phyloP scores from a whole-genome alignment of 2,329 filamentous ascomycete species.

The Trichoderma gracile region DNA sequence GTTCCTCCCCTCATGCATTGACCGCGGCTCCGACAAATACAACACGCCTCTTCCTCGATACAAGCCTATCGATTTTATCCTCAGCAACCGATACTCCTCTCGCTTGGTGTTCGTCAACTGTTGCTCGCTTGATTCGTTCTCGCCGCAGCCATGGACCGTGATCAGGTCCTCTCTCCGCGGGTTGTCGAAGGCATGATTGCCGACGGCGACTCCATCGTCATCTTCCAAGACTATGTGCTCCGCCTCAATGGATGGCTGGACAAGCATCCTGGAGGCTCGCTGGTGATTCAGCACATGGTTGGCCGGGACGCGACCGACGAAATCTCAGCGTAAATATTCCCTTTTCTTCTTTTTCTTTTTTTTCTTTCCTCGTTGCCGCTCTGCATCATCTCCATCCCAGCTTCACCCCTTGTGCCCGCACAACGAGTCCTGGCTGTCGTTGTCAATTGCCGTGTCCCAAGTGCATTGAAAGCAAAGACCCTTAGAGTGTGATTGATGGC shows the following conservation, averaged over 20 bases:
- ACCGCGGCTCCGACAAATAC: background rate
- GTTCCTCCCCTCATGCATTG: too few relatives aligned
- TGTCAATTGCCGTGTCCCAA: background rate
- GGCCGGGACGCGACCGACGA: conserved; percentile 93
- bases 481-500: background rate
- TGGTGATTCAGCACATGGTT: conserved; percentile 89
- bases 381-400: too few relatives aligned
- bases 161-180: conserved; percentile 16
- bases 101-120: background rate
- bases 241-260: conserved; percentile 86
- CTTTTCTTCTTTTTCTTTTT: background rate
- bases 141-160: conserved; percentile 14
- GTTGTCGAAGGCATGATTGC: conserved; percentile 73
- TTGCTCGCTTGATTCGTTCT: background rate
- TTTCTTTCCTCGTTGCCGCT: background rate
- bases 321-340: conserved; percentile 70
- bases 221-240: conserved; percentile 77
- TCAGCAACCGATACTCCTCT: background rate
- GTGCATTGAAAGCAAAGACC: conserved; percentile 1
- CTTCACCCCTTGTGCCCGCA: background rate
- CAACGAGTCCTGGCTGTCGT: background rate
- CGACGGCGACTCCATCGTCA: conserved; percentile 74
- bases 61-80: background rate
- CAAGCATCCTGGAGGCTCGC: conserved; percentile 90
- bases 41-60: background rate